Evolutionary conservation across 2,329 filamentous ascomycete species (phyloP).

Genomic region (Trichophyton rubrum): DNA sequence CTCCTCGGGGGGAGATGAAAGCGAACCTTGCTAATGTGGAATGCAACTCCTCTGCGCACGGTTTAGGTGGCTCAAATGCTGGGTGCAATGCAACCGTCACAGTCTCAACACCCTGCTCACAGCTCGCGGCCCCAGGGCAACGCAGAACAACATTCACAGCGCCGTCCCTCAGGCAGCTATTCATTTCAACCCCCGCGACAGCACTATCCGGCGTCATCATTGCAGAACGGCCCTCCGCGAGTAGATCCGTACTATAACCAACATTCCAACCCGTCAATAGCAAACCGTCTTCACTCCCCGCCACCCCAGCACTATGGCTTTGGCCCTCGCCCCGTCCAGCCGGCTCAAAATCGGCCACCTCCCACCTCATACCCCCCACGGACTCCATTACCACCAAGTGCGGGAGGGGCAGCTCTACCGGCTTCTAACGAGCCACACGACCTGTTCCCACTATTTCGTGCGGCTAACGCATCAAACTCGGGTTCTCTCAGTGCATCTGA

Average conservation of each 20-base stretch:
- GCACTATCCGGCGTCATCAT: not conserved
- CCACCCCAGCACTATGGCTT: constrained; percentile 39
- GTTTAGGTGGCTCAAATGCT: constrained; percentile 38
- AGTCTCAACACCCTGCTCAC: constrained; percentile 4
- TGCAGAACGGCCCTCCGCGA: not conserved
- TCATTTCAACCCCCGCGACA: not conserved
- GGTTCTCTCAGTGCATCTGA: constrained; percentile 78
- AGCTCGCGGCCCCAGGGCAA: constrained; percentile 14
- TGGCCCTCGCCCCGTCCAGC: constrained; percentile 39
- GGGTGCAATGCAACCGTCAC: constrained; percentile 23
- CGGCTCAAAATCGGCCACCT: constrained; percentile 44
- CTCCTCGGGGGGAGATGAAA: too few relatives aligned
- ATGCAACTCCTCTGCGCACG: not conserved
- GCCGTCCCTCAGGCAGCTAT: not conserved
- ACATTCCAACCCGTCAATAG: constrained; percentile 18
- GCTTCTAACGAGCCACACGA: constrained; percentile 41
- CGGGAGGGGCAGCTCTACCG: constrained; percentile 20
- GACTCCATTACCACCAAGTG: constrained; percentile 44
- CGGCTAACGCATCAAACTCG: constrained; percentile 66
- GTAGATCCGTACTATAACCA: constrained; percentile 6
- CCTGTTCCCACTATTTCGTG: constrained; percentile 73
- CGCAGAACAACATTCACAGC: constrained; percentile 11
- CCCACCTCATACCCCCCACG: constrained; percentile 52
- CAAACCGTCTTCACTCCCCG: constrained; percentile 30
- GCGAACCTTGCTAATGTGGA: not conserved